Conservation (phyloP, 75 land plant species). For the Pinus taeda region DNA sequence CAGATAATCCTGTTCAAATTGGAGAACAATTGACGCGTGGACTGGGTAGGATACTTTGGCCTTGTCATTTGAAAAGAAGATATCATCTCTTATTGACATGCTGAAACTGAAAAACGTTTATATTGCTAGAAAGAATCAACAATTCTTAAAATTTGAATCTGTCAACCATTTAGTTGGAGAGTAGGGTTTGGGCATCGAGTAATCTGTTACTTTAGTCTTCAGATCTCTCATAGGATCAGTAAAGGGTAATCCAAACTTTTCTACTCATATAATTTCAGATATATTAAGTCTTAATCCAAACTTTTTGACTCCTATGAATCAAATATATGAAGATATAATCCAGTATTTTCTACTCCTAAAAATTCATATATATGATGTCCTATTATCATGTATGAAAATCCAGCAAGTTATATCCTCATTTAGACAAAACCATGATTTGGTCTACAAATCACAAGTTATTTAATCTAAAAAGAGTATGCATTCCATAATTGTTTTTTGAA, state of each 20-base stretch:
- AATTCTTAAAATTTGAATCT: not conserved
- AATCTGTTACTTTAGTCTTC: not conserved
- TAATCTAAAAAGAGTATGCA: too few species aligned
- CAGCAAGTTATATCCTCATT: too few species aligned
- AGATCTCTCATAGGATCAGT: not conserved
- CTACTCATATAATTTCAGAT: not conserved
- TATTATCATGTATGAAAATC: too few species aligned
- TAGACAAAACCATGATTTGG: too few species aligned
- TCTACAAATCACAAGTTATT: too few species aligned
- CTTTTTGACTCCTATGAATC: not conserved
- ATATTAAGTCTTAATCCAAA: not conserved
- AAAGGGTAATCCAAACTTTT: not conserved
- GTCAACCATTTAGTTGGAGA: not conserved
- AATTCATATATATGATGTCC: too few species aligned
- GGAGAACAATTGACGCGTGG: conserved; percentile 93
- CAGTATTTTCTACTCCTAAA: not conserved
- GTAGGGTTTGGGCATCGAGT: not conserved
- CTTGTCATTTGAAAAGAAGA: not conserved
- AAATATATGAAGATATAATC: not conserved
- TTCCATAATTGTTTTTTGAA: too few species aligned
- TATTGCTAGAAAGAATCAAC: not conserved
- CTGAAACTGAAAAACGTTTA: not conserved
- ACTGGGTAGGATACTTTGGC: conserved; percentile 48
- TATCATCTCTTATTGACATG: not conserved
- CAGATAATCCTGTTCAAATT: conserved; percentile 79